phyloP scores from a whole-genome alignment of 140 eudicot genomes.

The Ambrosia hybrid region DNA sequence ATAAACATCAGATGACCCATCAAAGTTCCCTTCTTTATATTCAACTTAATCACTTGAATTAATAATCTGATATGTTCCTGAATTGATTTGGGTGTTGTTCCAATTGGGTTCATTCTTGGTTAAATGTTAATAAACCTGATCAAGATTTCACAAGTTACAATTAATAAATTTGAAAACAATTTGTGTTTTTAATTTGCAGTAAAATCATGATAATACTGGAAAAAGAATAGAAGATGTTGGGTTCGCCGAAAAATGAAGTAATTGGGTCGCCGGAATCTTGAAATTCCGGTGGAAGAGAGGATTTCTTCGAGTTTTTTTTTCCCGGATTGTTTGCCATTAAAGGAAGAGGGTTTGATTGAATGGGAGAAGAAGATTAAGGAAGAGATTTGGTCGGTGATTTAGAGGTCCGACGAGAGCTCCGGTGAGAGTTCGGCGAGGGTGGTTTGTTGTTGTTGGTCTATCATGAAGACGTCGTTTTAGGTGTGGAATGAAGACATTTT shows the following conservation, averaged over 20 bases:
- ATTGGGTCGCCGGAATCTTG: neutral
- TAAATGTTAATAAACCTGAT: too few species aligned
- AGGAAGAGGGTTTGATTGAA: conserved; percentile 58
- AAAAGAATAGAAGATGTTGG: neutral
- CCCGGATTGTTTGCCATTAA: conserved; percentile 69
- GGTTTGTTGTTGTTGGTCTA: conserved; percentile 23
- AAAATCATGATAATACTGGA: too few species aligned
- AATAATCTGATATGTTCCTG: neutral
- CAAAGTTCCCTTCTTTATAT: conserved; percentile 8
- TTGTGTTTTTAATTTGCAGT: too few species aligned
- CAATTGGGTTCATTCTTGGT: neutral
- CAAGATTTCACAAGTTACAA: too few species aligned
- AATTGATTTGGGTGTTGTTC: conserved; percentile 28
- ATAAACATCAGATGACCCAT: neutral
- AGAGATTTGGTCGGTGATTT: conserved; percentile 43
- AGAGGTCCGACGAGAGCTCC: conserved; percentile 19
- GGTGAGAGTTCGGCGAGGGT: conserved; percentile 19
- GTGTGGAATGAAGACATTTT: conserved; percentile 16
- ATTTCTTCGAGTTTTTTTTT: conserved; percentile 59
- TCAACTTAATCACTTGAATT: conserved; percentile 11
- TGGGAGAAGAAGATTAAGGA: conserved; percentile 52
- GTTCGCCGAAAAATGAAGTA: conserved; percentile 28
- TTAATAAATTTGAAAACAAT: too few species aligned
- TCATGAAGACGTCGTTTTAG: conserved; percentile 27
- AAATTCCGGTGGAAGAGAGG: conserved; percentile 40